Base-by-base conservation (phyloP, 2,329 filamentous ascomycete species). In the Colletotrichum horii region DNA sequence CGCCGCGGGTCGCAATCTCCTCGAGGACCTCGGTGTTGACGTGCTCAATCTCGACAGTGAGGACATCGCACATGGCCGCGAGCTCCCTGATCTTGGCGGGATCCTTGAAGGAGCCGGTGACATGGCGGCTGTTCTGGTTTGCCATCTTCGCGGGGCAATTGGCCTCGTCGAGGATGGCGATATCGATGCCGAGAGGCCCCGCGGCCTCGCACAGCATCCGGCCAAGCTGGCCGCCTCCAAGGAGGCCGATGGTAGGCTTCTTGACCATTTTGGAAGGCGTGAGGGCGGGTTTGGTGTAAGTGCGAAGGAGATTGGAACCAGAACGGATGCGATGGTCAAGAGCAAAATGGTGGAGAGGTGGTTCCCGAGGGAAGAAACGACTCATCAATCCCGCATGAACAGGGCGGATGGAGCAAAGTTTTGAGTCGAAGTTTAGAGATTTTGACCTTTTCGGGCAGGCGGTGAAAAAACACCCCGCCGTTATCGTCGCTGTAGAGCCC, bases 1-100 rank as follows among this genome's bases (percentile, higher is more conserved):
- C 91, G 38, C 93, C 92, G 69, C 88, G 87, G 19, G 91, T 91
- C 6, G 91, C 92, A 73, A 98, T 92, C 82, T 97, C 94, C 84
- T 98, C 95, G 6, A 98, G 90, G 28, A 97, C 93, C 69, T 95
- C 89, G n/a, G 95, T 97, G 84, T 98, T 92, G 74, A 98, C 94
- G 85, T 98, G 96, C 88, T 98, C 96, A 78, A 98, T 98, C 85
- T 98, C 96, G 16, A 98, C 95, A 1, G 96, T 98, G 76, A 98
- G 88, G 19, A 98, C 91, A 82, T 98, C 95, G 80, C 93, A 95
- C 38, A 89, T 86, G 52, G 90, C 86, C 3, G 96, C 96, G n/a
- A 98, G 89, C 83, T 95, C 89, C 58, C 93, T 91, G 78, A 98
- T 96, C 78, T 94, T 93, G 38, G 91, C 91, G 0, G 93, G 88